Base-by-base conservation (phyloP, 495 filamentous ascomycete species). In the Daldinia vernicosa region DNA sequence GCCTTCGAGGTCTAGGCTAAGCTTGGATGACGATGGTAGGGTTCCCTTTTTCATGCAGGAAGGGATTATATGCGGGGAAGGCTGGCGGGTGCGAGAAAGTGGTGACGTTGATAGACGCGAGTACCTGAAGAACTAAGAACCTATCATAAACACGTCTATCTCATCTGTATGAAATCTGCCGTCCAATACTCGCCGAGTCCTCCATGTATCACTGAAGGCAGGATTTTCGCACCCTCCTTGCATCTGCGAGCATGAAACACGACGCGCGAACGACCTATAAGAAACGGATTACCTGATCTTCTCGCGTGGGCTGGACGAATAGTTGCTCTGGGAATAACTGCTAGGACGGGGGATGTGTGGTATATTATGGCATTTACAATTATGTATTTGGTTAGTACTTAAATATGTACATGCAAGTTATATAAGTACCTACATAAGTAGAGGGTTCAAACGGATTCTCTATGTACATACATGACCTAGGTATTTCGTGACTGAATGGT, bases 11-110 rank as follows among this genome's bases (percentile, higher is more conserved):
- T 30, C 52, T 39, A 17, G 57, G 26, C 39, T 37, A 17, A 14
- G 14, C 24, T 58, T 66, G 26, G 51, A 71, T 71, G 69, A 71
- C 69, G 69, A 71, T 71, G 63, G 63, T 67, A 59, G 69, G 63
- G 63, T 59, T 59, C 43, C 43, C 9, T 47, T 47, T 19, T 47
- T 14, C 12, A 47, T 47, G 62, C 63, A 71, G 47, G 9, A 12
- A 40, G 51, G 43, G 24, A 0, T 5, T 47, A 58, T 66, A 17
- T 66, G 69, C 69, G 69, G 69, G 68, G 69, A 62, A 71, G 60
- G 58, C 62, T 66, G 47, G 9, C 24, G 37, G 50, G 17, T 24
- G 15, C 7, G 58, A 47, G 66, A 52, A 19, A 64, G 28, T 63
- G 56, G 62, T 70, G 68, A 70, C 68, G 68, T 66, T 70, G 51